phyloP scores from a whole-genome alignment of 208 protist genomes.

The Balamuthia mandrillaris region DNA sequence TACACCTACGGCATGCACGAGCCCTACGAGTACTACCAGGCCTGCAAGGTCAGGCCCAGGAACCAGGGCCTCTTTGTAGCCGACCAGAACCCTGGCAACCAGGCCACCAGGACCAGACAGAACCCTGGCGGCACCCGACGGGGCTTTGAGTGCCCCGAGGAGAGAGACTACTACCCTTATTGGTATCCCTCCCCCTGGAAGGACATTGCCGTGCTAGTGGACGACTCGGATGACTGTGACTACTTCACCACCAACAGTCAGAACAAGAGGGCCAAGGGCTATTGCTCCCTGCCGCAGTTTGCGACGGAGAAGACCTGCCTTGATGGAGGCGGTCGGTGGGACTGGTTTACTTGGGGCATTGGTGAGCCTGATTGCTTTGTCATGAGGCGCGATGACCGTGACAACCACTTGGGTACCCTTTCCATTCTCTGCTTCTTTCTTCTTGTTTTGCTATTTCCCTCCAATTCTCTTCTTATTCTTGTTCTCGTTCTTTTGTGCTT shows the following conservation, averaged over 20 bases:
- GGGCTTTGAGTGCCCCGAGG: conserved; percentile 81
- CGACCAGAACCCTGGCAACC: conserved; percentile 59
- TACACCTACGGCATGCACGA: conserved; percentile 71
- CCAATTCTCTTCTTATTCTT: neutral
- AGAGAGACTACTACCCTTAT: conserved; percentile 85
- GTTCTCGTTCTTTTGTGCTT: neutral
- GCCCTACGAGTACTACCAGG: conserved; percentile 56
- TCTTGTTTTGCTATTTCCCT: neutral
- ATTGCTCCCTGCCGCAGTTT: neutral
- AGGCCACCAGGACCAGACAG: conserved; percentile 70
- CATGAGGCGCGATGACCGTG: neutral
- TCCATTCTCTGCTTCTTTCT: neutral
- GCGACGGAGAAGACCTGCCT: conserved; percentile 33
- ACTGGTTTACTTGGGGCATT: neutral
- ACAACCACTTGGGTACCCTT: neutral
- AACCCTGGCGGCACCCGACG: conserved; percentile 57
- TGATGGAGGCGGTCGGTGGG: neutral
- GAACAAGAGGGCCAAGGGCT: conserved; percentile 55
- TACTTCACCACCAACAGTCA: conserved; percentile 66
- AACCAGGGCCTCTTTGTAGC: conserved; percentile 80
- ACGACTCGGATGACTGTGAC: conserved; percentile 58
- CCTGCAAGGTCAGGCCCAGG: conserved; percentile 64
- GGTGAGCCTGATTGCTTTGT: neutral
- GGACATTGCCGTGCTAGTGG: conserved; percentile 77
- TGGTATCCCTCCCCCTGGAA: conserved; percentile 80